A percentile compares a stretch with the other conserved stretches of the same genome.
These are phyloP conservation scores for Macroventuria anomochaeta DNA, from an alignment of 2,329 filamentous ascomycete species.

Conservation along the genomic window DNA sequence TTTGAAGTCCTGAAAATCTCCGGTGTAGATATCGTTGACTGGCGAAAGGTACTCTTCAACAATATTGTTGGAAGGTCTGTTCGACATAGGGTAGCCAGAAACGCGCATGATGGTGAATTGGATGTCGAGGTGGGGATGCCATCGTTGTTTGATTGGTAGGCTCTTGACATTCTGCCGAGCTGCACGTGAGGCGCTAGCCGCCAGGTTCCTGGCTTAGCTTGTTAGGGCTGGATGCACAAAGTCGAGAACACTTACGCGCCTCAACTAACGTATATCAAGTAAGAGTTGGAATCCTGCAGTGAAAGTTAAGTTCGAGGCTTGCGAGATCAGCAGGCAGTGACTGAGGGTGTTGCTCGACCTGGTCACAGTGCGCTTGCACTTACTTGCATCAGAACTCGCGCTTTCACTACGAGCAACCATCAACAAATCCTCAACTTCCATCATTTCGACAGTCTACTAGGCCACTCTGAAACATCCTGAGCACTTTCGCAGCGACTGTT, in stretches of 20 bases:
- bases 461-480: background rate
- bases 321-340: background rate
- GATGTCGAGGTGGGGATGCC: background rate
- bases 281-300: background rate
- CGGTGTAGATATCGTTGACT: slow-evolving; percentile 30
- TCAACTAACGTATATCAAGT: background rate
- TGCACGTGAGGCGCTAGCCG: slow-evolving; percentile 30
- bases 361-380: background rate
- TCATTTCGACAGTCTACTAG: background rate
- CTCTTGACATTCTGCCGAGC: slow-evolving; percentile 30
- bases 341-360: background rate
- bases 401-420: background rate
- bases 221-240: slow-evolving; percentile 8
- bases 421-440: background rate
- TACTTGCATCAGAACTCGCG: background rate
- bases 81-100: slow-evolving; percentile 22
- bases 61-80: slow-evolving; percentile 40
- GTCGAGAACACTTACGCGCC: slow-evolving; percentile 7
- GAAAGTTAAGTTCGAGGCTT: background rate
- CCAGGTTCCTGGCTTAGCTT: slow-evolving; percentile 8
- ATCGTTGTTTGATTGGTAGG: slow-evolving; percentile 32
- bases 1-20: slow-evolving; percentile 43
- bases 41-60: slow-evolving; percentile 47
- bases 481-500: background rate
- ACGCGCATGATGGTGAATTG: slow-evolving; percentile 27